Evolutionary conservation across 306 rosid species (phyloP).

Genomic region (Quercus cerris): DNA sequence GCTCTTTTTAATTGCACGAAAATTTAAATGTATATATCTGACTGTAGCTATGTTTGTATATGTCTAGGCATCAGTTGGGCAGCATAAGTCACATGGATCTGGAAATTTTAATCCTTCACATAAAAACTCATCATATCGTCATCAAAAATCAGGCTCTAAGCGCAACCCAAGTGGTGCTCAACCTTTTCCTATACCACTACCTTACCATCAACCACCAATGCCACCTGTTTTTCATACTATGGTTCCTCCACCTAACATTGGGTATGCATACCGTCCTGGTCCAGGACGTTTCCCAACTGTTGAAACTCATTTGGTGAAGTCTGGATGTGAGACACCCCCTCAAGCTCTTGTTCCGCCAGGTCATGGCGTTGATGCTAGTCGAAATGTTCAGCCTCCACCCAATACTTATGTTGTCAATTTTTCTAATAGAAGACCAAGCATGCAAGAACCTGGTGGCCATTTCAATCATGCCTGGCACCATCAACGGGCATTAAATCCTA

Average conservation of each 20-base stretch:
- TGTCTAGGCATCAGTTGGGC: slow-evolving; percentile 42
- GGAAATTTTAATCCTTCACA: slow-evolving; percentile 52
- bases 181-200: slow-evolving; percentile 52
- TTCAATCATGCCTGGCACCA: slow-evolving; percentile 74
- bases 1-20: neutral
- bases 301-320: slow-evolving; percentile 55
- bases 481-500: slow-evolving; percentile 60
- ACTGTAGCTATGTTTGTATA: slow-evolving; percentile 13
- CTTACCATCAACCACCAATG: slow-evolving; percentile 54
- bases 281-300: slow-evolving; percentile 57
- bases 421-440: slow-evolving; percentile 61
- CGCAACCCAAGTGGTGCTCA: slow-evolving; percentile 50
- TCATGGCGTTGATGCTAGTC: slow-evolving; percentile 35
- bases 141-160: slow-evolving; percentile 65
- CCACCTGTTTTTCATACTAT: slow-evolving; percentile 56
- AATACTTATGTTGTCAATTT: slow-evolving; percentile 48
- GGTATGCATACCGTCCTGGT: slow-evolving; percentile 61
- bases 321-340: slow-evolving; percentile 53
- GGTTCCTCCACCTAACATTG: slow-evolving; percentile 64
- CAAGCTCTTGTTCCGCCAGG: slow-evolving; percentile 56
- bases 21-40: slow-evolving; percentile 5
- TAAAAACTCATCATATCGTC: slow-evolving; percentile 54
- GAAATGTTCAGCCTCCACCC: slow-evolving; percentile 49
- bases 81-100: slow-evolving; percentile 52
- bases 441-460: slow-evolving; percentile 62